Percentiles rank a stretch among this genome's conserved stretches.
Evolutionary conservation across 164 flowering plant species (phyloP).

Genomic region (Piper longum): DNA sequence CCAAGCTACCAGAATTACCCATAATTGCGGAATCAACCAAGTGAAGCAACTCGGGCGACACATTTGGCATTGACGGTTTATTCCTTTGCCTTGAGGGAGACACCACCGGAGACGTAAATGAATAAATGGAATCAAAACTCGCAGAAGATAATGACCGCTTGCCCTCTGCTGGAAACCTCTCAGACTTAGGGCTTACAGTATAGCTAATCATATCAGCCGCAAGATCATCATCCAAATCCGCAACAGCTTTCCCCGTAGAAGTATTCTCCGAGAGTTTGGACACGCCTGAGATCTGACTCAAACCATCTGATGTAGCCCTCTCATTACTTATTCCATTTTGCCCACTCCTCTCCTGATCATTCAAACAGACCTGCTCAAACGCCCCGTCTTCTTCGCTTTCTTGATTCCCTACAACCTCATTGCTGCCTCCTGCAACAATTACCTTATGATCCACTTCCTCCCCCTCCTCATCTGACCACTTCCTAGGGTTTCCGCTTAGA

Average conservation of each 20-base stretch:
- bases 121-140: conserved; percentile 39
- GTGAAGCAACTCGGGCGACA: conserved; percentile 92
- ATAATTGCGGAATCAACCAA: conserved; percentile 96
- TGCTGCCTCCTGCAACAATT: conserved; percentile 4
- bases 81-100: conserved; percentile 52
- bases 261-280: conserved; percentile 25
- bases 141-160: conserved; percentile 31
- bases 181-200: conserved; percentile 26
- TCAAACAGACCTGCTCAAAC: conserved; percentile 74
- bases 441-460: conserved; percentile 2
- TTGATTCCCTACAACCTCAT: conserved; percentile 12
- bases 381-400: conserved; percentile 36
- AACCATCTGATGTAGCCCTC: conserved; percentile 27
- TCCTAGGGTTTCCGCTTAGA: conserved; percentile 16
- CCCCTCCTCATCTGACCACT: conserved; percentile 6
- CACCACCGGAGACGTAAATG: conserved; percentile 36
- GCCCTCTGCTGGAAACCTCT: conserved; percentile 13
- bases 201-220: conserved; percentile 13
- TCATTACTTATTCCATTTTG: conserved; percentile 11
- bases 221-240: conserved; percentile 26
- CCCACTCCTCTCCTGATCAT: conserved; percentile 43
- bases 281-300: conserved; percentile 19
- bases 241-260: conserved; percentile 8
- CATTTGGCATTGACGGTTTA: conserved; percentile 65
- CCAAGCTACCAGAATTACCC: conserved; percentile 86